Evolutionary conservation across 257 asterid genomes (phyloP).

Genomic region (Jacaranda mimosifolia): DNA sequence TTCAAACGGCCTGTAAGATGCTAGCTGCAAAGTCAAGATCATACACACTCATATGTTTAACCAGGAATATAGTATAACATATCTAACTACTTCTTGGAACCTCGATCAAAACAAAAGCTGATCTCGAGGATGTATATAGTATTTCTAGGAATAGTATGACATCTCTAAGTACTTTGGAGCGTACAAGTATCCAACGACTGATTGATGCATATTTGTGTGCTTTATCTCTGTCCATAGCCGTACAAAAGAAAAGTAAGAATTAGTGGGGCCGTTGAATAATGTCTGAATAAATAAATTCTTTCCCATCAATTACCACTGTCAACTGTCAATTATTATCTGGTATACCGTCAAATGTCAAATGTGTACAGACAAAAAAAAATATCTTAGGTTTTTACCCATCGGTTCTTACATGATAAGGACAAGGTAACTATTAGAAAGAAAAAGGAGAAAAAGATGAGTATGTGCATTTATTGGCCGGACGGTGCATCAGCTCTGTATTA

Average conservation of each 20-base stretch:
- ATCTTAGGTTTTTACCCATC: constrained; percentile 28
- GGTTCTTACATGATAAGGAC: constrained; percentile 25
- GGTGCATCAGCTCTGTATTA: no score
- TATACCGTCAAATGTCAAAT: constrained; percentile 27
- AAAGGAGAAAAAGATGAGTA: no score
- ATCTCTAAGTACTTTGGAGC: constrained; percentile 33
- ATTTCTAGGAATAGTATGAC: constrained; percentile 24
- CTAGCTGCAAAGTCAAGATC: no score
- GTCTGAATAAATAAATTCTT: neutral
- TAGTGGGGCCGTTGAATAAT: neutral
- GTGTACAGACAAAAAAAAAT: constrained; percentile 14
- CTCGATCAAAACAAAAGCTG: neutral
- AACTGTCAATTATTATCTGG: neutral
- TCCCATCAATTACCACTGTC: neutral
- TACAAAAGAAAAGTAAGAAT: neutral
- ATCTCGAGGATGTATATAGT: no score
- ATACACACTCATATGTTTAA: neutral
- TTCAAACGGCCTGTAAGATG: no score
- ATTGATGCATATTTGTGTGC: neutral
- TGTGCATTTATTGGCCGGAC: no score
- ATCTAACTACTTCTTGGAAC: constrained; percentile 9
- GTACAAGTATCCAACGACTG: neutral
- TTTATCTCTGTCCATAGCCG: constrained; percentile 20
- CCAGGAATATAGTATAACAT: constrained; percentile 32
- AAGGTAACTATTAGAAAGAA: neutral